Conservation (phyloP, 352 stramenopile genomes). For the Globisporangium nodosum region DNA sequence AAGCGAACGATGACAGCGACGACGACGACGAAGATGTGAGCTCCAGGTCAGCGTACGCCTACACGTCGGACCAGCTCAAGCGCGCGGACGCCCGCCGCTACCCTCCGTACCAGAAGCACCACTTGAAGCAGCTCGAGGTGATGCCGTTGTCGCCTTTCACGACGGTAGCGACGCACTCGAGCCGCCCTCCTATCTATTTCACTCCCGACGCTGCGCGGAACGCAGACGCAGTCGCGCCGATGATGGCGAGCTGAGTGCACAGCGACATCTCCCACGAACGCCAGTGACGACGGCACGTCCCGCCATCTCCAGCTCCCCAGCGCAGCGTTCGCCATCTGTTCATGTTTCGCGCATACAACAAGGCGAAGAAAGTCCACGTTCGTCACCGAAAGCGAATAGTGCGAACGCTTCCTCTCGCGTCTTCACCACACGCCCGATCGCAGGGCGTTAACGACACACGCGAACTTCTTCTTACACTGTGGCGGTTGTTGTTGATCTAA, state of each 20-base stretch:
- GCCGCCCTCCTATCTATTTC: conserved; percentile 10
- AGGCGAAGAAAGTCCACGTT: neutral
- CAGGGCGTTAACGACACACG: neutral
- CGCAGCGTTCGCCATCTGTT: too few relatives aligned
- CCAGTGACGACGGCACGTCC: neutral
- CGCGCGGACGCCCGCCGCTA: neutral
- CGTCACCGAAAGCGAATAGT: too few relatives aligned
- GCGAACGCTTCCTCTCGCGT: too few relatives aligned
- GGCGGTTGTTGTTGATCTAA: neutral
- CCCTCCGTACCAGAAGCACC: neutral
- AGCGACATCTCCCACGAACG: neutral
- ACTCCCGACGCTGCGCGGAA: conserved; percentile 5
- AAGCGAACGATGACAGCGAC: conserved; percentile 9
- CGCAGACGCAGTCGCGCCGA: conserved; percentile 5
- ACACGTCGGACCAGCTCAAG: conserved; percentile 8
- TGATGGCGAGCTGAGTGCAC: conserved; percentile 12
- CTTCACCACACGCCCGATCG: neutral
- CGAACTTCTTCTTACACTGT: neutral
- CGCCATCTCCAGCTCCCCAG: neutral
- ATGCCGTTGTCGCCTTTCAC: neutral
- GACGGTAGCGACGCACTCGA: neutral
- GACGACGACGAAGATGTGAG: conserved; percentile 5
- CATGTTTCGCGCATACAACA: neutral
- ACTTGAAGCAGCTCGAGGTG: conserved; percentile 1
- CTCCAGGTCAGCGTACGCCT: conserved; percentile 10